Evolutionary conservation across 805 yeast genomes (phyloP), one percentile per base, ranked within the genome.

Genomic region (Saturnispora halmiae): DNA sequence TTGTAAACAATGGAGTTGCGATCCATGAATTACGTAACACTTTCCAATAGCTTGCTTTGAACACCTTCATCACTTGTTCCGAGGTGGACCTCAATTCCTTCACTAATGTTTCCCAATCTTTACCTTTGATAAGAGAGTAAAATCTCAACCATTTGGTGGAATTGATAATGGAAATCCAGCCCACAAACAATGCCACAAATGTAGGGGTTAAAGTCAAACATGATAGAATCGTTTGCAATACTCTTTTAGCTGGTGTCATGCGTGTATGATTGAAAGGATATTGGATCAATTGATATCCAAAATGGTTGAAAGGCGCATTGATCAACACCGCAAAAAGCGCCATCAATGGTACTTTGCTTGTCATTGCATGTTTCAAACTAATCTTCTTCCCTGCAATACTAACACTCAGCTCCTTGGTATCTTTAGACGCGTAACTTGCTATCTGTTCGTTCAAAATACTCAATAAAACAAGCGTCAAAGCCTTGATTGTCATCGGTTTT

Each of bases 251-350:
- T 3, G 59, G 46, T 0, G 67, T 50, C 34, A 72, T 50, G 4
- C 74, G 73, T 6, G 73, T 70, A 2, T 67, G 63, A 19, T 62
- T 67, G 50, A 67, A 71, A 6, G 72, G 41, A 42, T 53, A 53
- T 46, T 71, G 72, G 36, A 77, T 61, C 13, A 67, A 43, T 4
- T 61, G 64, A 46, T 76, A 75, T 29, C 73, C 65, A 46, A 64
- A 67, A 51, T 79, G 84, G 4, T 75, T 61, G 29, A 76, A 57
- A 6, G 86, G 86, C 1, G 83, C 72, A 20, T 70, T 68, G 13
- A 79, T 60, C 2, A 63, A 46, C 22, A 70, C 61, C 0, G 83
- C 82, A 51, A 72, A 79, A 2, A 77, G 38, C 7, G 76, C 70
- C 73, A 79, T 70, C 36, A 72, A 59, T 8, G 72, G 63, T 30